Conservation (phyloP, 2,329 filamentous ascomycete species). For the Fusarium neocosmosporiellum region DNA sequence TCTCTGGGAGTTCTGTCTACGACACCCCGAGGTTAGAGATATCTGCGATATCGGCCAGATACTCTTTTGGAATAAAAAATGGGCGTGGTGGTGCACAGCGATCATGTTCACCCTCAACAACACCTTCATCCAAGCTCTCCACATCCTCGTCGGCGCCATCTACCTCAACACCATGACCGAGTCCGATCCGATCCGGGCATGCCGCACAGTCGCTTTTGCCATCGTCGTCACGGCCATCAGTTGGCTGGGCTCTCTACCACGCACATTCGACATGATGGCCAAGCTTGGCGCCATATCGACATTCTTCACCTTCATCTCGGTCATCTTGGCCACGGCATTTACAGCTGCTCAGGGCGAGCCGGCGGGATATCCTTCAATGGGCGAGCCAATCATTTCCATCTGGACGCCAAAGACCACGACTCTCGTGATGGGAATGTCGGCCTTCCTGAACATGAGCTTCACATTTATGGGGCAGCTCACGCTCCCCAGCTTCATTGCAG, state of each 20-base stretch:
- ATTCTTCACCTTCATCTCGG: slow-evolving; percentile 88
- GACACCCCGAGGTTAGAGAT: slow-evolving; percentile 89
- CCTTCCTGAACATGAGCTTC: slow-evolving; percentile 94
- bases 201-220: slow-evolving; percentile 83
- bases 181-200: slow-evolving; percentile 67
- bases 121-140: slow-evolving; percentile 85
- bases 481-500: slow-evolving; percentile 91
- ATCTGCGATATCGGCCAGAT: slow-evolving; percentile 94
- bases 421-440: slow-evolving; percentile 84
- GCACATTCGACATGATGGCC: slow-evolving; percentile 84
- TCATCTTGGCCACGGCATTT: slow-evolving; percentile 86
- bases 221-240: slow-evolving; percentile 79
- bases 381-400: slow-evolving; percentile 74
- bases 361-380: slow-evolving; percentile 68
- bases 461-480: slow-evolving; percentile 97
- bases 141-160: slow-evolving; percentile 84
- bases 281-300: slow-evolving; percentile 83
- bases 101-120: slow-evolving; percentile 95
- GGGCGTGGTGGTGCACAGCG: slow-evolving; percentile 75
- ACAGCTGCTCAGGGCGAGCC: slow-evolving; percentile 80
- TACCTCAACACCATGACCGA: slow-evolving; percentile 90
- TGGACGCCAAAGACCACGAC: slow-evolving; percentile 76
- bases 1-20: slow-evolving; percentile 85
- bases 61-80: slow-evolving; percentile 85
- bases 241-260: slow-evolving; percentile 82